Evolutionary conservation across 768 basidiomycete genomes (phyloP), one percentile per base, ranked within the genome.

Genomic region (Obba rivulosa): DNA sequence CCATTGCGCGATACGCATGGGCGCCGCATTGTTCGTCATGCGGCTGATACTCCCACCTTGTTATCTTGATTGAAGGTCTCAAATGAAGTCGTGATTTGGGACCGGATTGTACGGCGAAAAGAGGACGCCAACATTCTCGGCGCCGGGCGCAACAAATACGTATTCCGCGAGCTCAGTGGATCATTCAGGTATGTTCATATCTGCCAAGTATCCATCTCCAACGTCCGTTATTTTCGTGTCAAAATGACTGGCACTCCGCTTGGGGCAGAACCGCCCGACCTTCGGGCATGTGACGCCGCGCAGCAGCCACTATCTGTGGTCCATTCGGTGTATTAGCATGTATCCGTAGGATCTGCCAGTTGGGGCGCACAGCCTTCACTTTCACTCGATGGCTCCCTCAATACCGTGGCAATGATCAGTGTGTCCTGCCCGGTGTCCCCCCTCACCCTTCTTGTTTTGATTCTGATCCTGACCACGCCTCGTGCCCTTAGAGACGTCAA

Each of bases 1-100:
- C 40, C 43, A 16, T 42, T 42, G n/a, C 16, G 8, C 41, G 4
- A 17, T 4, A 24, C 41, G 4, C n/a, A 10, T n/a, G 23, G 5
- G 37, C 23, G 8, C 20, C 18, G 9, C 13, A 16, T 42, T 8
- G n/a, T n/a, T n/a, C 11, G 20, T 42, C 8, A 38, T 22, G 41
- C 41, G 4, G 18, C 9, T 42, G 41, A 21, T 23, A n/a, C 10
- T 25, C 43, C 31, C 13, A 44, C 43, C 16, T 16, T 7, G 14
- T 25, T 34, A 13, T 13, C 39, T 1, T 34, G 50, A 56, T 45
- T 39, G 43, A 58, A 86, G 85, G 73, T 76, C 3, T 72, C 80
- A 50, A 90, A 90, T 62, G 76, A 84, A 17, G 85, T 93, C 4
- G 90, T 94, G 34, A 75, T 94, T 14, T 95, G 92, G 92, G 92